Percentiles rank a stretch among this genome's conserved stretches.
Evolutionary conservation across 78 protist genomes (phyloP).

Genomic region (Dictyostelium purpureum): DNA sequence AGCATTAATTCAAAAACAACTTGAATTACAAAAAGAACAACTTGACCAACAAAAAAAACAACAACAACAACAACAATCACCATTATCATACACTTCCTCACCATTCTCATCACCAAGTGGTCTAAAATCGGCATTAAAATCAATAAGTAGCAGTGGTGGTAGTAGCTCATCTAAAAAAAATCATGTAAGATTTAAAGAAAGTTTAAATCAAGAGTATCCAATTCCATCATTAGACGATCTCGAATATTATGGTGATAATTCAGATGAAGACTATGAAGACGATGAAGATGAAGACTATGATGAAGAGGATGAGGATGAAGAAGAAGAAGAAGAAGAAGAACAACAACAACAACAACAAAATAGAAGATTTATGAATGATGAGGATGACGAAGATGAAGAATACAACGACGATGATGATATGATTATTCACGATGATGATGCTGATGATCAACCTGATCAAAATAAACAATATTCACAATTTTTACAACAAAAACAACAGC

Average conservation of each 20-base stretch:
- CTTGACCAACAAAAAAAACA: neutral
- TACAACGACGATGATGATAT: neutral
- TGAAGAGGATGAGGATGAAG: neutral
- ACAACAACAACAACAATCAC: neutral
- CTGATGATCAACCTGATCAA: neutral
- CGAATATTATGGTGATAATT: too few relatives aligned
- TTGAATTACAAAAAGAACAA: neutral
- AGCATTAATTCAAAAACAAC: neutral
- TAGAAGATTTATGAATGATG: neutral
- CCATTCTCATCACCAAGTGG: neutral
- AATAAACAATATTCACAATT: neutral
- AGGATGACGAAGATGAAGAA: neutral
- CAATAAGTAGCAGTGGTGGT: neutral
- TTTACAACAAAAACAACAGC: neutral
- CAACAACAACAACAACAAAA: neutral
- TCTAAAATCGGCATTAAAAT: conserved; percentile 14
- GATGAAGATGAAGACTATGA: neutral
- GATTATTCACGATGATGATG: neutral
- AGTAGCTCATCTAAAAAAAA: neutral
- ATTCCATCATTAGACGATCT: neutral
- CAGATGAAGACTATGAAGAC: neutral
- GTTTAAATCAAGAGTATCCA: conserved; percentile 22
- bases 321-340: neutral
- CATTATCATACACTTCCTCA: neutral
- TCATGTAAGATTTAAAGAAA: conserved; percentile 9